phyloP scores from a whole-genome alignment of 2,329 filamentous ascomycete genomes.

The Fonsecaea pedrosoi region DNA sequence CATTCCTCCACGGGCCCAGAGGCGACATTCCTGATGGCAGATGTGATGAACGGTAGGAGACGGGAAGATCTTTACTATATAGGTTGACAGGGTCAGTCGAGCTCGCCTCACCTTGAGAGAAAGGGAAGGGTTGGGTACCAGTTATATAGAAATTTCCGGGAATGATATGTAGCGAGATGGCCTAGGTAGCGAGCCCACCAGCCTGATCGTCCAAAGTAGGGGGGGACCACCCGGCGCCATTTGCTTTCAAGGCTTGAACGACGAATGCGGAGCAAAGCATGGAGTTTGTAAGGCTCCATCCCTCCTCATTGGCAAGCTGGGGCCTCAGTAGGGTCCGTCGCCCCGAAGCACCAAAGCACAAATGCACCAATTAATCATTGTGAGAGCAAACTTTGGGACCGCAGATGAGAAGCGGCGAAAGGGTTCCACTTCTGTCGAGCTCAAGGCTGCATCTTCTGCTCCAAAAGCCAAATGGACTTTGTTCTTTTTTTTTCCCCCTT shows the following conservation, averaged over 20 bases:
- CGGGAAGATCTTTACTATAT: constrained; percentile 3
- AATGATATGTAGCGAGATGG: neutral
- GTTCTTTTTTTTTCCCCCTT: neutral
- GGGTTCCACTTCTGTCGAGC: neutral
- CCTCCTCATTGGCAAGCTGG: constrained; percentile 1
- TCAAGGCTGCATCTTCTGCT: constrained; percentile 4
- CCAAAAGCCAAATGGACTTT: neutral
- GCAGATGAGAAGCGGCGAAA: neutral
- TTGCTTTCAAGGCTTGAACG: neutral
- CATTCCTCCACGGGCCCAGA: neutral
- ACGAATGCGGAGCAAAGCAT: neutral
- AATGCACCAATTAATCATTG: constrained; percentile 1
- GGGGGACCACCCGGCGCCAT: neutral
- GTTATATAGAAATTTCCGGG: neutral
- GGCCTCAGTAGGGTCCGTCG: neutral
- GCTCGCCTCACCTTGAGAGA: neutral
- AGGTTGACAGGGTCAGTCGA: neutral
- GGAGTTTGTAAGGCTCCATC: neutral
- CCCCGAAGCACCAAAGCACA: neutral
- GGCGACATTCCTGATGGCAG: neutral
- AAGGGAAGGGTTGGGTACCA: neutral
- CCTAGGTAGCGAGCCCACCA: neutral
- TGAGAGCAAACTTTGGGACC: neutral
- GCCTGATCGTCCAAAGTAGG: neutral
- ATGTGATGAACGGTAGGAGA: neutral